Conservation (phyloP, 257 asterid genomes). For the Nicotiana sylvestris region DNA sequence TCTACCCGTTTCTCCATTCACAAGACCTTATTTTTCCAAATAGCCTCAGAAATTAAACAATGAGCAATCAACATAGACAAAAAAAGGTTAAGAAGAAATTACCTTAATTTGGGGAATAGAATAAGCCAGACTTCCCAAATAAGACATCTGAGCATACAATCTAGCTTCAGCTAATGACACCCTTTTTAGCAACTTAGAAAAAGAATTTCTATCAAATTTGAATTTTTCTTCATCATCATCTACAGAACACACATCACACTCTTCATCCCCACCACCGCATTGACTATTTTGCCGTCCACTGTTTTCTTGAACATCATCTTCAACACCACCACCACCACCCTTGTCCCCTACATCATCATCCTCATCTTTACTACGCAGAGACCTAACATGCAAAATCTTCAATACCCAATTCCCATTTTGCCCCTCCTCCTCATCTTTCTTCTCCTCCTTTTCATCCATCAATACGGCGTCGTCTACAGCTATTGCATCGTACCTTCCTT, state of each 20-base stretch:
- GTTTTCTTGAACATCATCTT: background rate
- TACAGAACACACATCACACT: conserved; percentile 46
- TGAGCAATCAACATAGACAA: background rate
- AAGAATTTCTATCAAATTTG: conserved; percentile 62
- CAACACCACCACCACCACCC: conserved; percentile 26
- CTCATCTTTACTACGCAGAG: conserved; percentile 55
- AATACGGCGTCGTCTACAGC: conserved; percentile 58
- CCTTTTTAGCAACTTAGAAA: conserved; percentile 63
- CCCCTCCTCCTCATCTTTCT: conserved; percentile 25
- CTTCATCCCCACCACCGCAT: conserved; percentile 29
- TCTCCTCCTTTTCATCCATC: conserved; percentile 50
- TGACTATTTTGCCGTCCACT: conserved; percentile 2
- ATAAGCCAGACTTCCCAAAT: conserved; percentile 86
- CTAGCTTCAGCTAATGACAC: conserved; percentile 83
- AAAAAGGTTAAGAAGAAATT: background rate
- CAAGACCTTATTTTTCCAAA: background rate
- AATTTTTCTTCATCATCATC: conserved; percentile 46
- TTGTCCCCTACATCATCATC: conserved; percentile 20
- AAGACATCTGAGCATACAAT: conserved; percentile 71
- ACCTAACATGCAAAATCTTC: conserved; percentile 61
- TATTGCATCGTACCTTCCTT: conserved; percentile 47
- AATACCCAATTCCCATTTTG: conserved; percentile 57
- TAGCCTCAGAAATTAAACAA: background rate
- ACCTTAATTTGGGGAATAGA: conserved; percentile 85
- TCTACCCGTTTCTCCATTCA: background rate